Base-by-base conservation (phyloP, 108 stramenopile species). In the Skeletonema potamos region DNA sequence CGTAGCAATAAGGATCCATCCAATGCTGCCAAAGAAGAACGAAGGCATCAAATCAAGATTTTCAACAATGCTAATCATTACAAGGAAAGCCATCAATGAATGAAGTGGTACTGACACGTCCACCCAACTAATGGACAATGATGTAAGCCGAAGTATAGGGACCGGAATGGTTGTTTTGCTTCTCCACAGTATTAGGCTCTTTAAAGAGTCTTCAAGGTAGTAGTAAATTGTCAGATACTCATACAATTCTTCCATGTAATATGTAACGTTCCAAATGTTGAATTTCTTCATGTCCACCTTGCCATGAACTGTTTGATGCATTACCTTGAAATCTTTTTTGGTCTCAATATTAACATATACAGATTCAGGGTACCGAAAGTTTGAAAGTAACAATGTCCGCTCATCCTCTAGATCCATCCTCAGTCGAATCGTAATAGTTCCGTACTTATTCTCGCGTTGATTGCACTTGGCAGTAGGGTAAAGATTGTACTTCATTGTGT, bases 141-240 rank as follows among this genome's bases (percentile, higher is more conserved):
- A 36, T 33, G 56, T 17, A 27, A 64, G 36, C 20, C 48, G 17
- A 36, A 66, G 74, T 13, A 81, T 20, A 7, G 71, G 79, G 33
- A 77, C 6, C 11, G 62, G n/a, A 15, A 88, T 39, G 2, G 58
- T 73, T 62, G 66, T 80, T 30, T 84, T 73, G 17, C 86, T 82
- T 36, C 89, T 81, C 93, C 93, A 94, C 7, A 94, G 63, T 6
- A 92, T 46, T 3, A 94, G 37, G 26, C 79, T 85, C 29, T 83
- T 62, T 9, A 85, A 12, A 4, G 83, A 88, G 72, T 91, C 90
- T 41, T 85, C 80, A 5, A 89, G 33, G 43, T 85, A 85, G 64
- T 83, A 83, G 37, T 75, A 67, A 17, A 83, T 48, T 27, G 74
- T 58, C 36, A 83, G 83, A 27, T 83, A 51, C 9, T 51, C 48